Evolutionary conservation across 1,284 basidiomycete genomes (phyloP), one percentile per base, ranked within the genome.

Genomic region (Heterobasidion annosum): DNA sequence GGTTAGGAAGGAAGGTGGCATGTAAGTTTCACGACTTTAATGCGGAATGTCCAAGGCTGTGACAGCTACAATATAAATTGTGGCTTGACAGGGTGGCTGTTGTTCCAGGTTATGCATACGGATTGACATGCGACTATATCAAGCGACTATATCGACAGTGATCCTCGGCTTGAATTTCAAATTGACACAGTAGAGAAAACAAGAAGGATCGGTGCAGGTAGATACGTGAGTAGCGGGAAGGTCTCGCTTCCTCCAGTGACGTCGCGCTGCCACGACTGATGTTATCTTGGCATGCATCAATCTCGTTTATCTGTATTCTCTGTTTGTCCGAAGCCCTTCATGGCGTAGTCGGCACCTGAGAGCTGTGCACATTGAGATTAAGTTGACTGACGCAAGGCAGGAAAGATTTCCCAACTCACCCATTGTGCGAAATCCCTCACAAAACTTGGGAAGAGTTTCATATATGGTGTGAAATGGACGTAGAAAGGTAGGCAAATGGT

Each of bases 401-500:
- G 2, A 47, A 47, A 47, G 10, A 19, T 10, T 8, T 10, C 42
- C 9, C 15, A 13, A 65, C 78, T 64, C 62, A 88, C 88, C 82
- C 81, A 85, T 71, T 89, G 84, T 18, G 71, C 73, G 50, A 88
- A 70, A 65, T 92, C 89, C 54, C 83, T 73, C 49, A 83, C 51
- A 68, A 84, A 92, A 62, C 83, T 88, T 3, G 89, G 89, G 56
- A 88, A 67, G 52, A 82, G 63, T 52, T 68, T 69, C 59, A 86
- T 62, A 54, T 74, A 73, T 48, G 83, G 80, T 33, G 75, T 70
- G 42, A 83, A 78, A 62, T 88, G 73, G 8, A 76, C 75, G 61
- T 83, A 91, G 67, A 89, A 84, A 12, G 93, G 93, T 62, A 92
- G 62, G 59, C 81, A 72, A 54, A 95, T 78, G 13, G 77, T 79